Evolutionary conservation across 129 eudicot genomes (phyloP).

Genomic region (Rutidosis leptorrhynchoides): DNA sequence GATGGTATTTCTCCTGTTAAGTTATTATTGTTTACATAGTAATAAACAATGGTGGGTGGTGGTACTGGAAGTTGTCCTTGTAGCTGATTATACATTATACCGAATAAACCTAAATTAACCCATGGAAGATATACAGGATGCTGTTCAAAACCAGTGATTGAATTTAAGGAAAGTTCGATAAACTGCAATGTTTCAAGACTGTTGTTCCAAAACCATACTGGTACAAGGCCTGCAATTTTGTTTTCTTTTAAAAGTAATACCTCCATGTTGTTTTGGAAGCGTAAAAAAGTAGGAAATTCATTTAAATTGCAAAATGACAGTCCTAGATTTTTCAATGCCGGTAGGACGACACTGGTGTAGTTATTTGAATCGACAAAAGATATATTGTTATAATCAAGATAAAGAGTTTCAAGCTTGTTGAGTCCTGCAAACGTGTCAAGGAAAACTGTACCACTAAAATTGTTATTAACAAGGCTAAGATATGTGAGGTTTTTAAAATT

Average conservation of each 20-base stretch:
- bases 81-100: background rate
- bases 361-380: constrained; percentile 5
- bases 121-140: constrained; percentile 7
- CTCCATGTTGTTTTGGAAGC: background rate
- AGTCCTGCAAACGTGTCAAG: background rate
- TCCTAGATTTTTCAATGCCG: background rate
- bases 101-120: background rate
- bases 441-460: constrained; percentile 8
- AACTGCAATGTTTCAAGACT: no score
- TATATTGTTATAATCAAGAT: no score
- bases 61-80: constrained; percentile 22
- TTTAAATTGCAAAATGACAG: constrained; percentile 11
- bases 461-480: background rate
- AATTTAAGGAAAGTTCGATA: background rate
- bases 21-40: constrained; percentile 16
- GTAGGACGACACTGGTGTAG: constrained; percentile 6
- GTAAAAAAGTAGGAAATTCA: constrained; percentile 25
- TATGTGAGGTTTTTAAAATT: constrained; percentile 8
- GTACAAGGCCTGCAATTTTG: constrained; percentile 12
- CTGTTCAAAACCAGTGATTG: constrained; percentile 4
- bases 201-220: no score
- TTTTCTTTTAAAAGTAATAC: background rate
- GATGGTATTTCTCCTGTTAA: constrained; percentile 16
- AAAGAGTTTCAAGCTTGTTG: no score
- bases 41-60: constrained; percentile 7